phyloP scores from a whole-genome alignment of 257 asterid genomes.

The Orobanche coerulescens region DNA sequence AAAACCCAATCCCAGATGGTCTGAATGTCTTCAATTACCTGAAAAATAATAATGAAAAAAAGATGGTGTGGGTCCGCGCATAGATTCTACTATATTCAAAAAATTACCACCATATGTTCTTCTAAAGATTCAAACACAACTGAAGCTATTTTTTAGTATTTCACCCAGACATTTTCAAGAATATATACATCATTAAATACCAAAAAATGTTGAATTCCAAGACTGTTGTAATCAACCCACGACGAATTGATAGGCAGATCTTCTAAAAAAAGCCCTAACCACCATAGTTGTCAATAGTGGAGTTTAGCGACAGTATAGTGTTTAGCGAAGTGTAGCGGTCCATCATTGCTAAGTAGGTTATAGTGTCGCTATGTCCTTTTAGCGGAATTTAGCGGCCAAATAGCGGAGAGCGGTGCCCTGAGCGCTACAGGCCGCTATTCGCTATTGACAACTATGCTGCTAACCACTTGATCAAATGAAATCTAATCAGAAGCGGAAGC shows the following conservation, averaged over 20 bases:
- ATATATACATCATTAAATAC: slow-evolving; percentile 11
- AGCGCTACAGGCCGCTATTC: too few relatives aligned
- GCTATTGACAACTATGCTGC: too few relatives aligned
- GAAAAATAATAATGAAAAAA: slow-evolving; percentile 18
- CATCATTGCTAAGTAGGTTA: too few relatives aligned
- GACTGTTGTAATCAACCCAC: background rate
- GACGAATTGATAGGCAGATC: slow-evolving; percentile 1
- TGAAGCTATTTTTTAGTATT: slow-evolving; percentile 11
- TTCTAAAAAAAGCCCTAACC: background rate
- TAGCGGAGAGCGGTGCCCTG: too few relatives aligned
- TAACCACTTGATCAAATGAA: too few relatives aligned
- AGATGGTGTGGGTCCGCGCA: background rate
- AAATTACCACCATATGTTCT: background rate
- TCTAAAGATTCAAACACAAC: slow-evolving; percentile 1
- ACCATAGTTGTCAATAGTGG: too few relatives aligned
- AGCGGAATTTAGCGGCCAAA: too few relatives aligned
- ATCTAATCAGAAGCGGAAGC: too few relatives aligned
- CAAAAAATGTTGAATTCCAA: slow-evolving; percentile 9
- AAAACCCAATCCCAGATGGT: slow-evolving; percentile 92
- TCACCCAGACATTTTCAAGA: slow-evolving; percentile 7
- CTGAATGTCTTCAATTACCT: slow-evolving; percentile 90
- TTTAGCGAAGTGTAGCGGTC: too few relatives aligned
- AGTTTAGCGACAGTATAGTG: too few relatives aligned
- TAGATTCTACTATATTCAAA: background rate
- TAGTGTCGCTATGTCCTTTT: too few relatives aligned